Base-by-base conservation (phyloP, 2,329 filamentous ascomycete genomes). In the Seiridium cupressi region DNA sequence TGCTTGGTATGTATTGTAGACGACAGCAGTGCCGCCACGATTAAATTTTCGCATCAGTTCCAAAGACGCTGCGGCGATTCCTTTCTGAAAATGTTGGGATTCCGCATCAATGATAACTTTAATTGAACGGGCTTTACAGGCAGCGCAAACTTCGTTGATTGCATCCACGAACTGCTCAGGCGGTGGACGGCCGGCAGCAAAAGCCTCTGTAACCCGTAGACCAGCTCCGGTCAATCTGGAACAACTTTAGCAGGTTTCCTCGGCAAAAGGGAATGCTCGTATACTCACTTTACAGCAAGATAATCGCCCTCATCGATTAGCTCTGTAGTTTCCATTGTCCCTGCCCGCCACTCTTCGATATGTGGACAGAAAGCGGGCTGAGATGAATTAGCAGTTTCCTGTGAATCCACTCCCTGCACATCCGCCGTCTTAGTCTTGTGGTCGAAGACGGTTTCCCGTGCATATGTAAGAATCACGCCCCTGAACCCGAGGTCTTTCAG, bases 391-490 rank as follows among this genome's bases (percentile, higher is more conserved):
- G 36, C 54, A 38, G 18, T 31, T 5, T 51, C 9, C 66, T 61
- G 3, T 64, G 68, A 1, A 61, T 61, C 2, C 11, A 32, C 32
- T 7, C 55, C 40, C 59, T 63, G 6, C 64, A 67, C 63, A 26
- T 62, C 65, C 49, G 61, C 47, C 44, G 55, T 61, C 59, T 71
- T 66, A 4, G 69, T 71, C 5, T 69, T 70, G 40, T 75, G 69
- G 54, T 80, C 76, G 40, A 78, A 77, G 0, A 79, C 70, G 5
- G 75, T 77, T 57, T 77, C 75, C 8, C 71, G 72, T 2, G 83
- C 83, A 61, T 83, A 85, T 57, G 84, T 84, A 10, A 86, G 75
- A 8, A 86, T 83, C n/a, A 84, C 79, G 3, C 83, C 83, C 11
- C 76, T 73, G 66, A 84, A 85, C 0, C 83, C 83, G 54, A 84